Base-by-base conservation (phyloP, 2,329 filamentous ascomycete species). In the Xylaria sp. region DNA sequence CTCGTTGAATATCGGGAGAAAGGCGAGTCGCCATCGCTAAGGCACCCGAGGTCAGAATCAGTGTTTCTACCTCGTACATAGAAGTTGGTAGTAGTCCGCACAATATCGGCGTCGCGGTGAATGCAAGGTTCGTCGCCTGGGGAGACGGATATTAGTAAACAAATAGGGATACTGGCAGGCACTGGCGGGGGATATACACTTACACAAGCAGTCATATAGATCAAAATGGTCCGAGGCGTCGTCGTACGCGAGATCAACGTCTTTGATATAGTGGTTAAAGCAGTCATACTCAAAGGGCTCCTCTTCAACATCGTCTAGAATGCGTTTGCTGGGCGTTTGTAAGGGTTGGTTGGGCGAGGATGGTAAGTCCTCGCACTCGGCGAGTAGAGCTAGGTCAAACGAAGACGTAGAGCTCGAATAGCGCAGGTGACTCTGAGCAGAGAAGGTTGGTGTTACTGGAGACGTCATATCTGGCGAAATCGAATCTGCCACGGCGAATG, bases 231-330 rank as follows among this genome's bases (percentile, higher is more conserved):
- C 67, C 19, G 75, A 76, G 61, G 69, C 71, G 52, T 76, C 77
- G 43, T 83, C 64, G 46, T 54, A 62, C 27, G 54, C 27, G 11
- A 47, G 33, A 27, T 58, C 47, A 10, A 55, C 29, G 13, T 41
- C 78, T 61, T 84, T 80, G 27, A 83, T 75, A 48, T 82, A 80
- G 61, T 83, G 77, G 51, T 81, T 82, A 27, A 70, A 69, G 31
- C 68, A 66, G 19, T 90, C 90, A 55, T 84, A 85, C 74, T 93
- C 90, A 41, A 87, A 78, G 2, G 90, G 88, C 71, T 96, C 93
- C 75, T 97, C 93, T 71, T 93, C 86, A 19, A 97, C 90, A 70
- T 95, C 91, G 15, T 92, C 90, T 64, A 97, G 81, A 54, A 83
- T 84, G 62, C 86, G 83, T 77, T 91, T 91, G 70, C 83, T 81